Evolutionary conservation across 768 basidiomycete species (phyloP).

Genomic region (Krasilnikovozyma curviuscula): DNA sequence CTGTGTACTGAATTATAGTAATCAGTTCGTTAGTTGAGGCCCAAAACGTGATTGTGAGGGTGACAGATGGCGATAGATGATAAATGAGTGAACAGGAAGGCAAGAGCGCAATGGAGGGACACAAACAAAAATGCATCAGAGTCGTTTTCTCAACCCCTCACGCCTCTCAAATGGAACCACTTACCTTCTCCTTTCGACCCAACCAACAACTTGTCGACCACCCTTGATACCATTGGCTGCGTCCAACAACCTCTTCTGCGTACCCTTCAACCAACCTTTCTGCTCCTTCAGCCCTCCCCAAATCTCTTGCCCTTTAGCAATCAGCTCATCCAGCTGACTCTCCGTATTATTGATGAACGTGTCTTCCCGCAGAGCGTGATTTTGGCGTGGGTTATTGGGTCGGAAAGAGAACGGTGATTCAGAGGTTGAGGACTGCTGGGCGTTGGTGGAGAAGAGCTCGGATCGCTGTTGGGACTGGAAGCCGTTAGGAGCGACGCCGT

Average conservation of each 20-base stretch:
- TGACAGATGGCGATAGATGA: not conserved
- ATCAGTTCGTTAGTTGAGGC: not conserved
- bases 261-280: slow-evolving; percentile 75
- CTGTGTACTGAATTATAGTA: slow-evolving; percentile 47
- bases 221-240: slow-evolving; percentile 87
- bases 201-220: slow-evolving; percentile 83
- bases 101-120: not conserved
- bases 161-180: slow-evolving; percentile 17
- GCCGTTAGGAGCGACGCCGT: too few relatives aligned
- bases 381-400: slow-evolving; percentile 10
- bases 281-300: slow-evolving; percentile 84
- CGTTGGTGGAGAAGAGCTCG: slow-evolving; percentile 13
- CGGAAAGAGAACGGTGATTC: slow-evolving; percentile 63
- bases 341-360: slow-evolving; percentile 71
- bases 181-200: slow-evolving; percentile 88
- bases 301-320: slow-evolving; percentile 79
- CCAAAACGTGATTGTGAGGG: not conserved
- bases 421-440: slow-evolving; percentile 34
- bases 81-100: not conserved
- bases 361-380: slow-evolving; percentile 64
- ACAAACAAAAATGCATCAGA: not conserved
- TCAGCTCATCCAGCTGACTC: slow-evolving; percentile 62
- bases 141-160: not conserved
- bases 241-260: slow-evolving; percentile 61
- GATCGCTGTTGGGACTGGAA: slow-evolving; percentile 19